A percentile compares a stretch with the other conserved stretches of the same genome.
Conservation (phyloP, 2,329 filamentous ascomycete species). For the Clarireedia homoeocarpa region DNA sequence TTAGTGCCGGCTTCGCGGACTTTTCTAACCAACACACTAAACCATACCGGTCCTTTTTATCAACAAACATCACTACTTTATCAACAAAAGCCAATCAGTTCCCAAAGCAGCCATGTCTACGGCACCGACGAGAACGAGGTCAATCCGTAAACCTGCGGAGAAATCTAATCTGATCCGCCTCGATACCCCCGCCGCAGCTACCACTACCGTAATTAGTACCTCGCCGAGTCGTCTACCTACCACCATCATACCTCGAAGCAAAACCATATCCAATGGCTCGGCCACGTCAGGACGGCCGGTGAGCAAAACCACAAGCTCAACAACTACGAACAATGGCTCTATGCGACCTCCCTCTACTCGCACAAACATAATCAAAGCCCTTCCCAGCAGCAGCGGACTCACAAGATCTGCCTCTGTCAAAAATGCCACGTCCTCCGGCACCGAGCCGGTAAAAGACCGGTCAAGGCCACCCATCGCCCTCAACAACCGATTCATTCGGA, state of each 20-base stretch:
- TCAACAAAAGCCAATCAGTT: neutral
- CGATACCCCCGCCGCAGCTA: neutral
- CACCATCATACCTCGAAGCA: conserved; percentile 23
- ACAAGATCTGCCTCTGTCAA: conserved; percentile 21
- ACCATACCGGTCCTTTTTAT: neutral
- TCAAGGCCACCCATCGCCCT: conserved; percentile 14
- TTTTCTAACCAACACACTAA: neutral
- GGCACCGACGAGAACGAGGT: conserved; percentile 22
- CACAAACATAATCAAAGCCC: conserved; percentile 17
- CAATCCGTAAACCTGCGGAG: conserved; percentile 22
- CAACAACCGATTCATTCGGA: conserved; percentile 21
- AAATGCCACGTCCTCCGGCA: conserved; percentile 8
- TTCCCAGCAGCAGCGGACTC: conserved; percentile 12
- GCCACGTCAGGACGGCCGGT: conserved; percentile 14
- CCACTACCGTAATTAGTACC: neutral
- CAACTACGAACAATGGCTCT: conserved; percentile 17
- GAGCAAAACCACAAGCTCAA: conserved; percentile 17
- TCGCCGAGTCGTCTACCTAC: conserved; percentile 29
- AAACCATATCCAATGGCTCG: conserved; percentile 12
- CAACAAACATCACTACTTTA: neutral
- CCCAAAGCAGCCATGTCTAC: conserved; percentile 16
- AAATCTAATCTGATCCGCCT: conserved; percentile 8
- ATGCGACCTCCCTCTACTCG: conserved; percentile 22
- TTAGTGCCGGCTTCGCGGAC: neutral
- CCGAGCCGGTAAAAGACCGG: conserved; percentile 10